Conservation (phyloP, 2,329 filamentous ascomycete species). For the Talaromyces marneffei region DNA sequence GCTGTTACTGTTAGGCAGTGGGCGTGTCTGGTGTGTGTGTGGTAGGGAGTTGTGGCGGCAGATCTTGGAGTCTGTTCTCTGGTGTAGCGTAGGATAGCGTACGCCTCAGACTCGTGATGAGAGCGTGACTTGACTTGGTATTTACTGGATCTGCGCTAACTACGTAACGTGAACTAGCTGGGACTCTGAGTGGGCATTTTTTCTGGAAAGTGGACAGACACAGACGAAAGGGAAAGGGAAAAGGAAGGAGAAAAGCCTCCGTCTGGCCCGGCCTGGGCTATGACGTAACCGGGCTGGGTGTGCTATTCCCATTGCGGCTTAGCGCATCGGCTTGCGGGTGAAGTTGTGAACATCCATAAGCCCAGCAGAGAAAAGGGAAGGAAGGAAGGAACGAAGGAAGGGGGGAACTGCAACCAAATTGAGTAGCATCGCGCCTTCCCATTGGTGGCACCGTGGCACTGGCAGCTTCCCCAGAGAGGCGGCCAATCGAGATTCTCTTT, state of each 20-base stretch:
- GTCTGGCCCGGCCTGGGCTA: constrained; percentile 5
- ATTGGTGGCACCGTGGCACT: not conserved
- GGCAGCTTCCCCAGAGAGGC: not conserved
- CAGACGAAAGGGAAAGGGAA: not conserved
- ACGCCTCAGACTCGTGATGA: not conserved
- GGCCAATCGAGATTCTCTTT: not conserved
- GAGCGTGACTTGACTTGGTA: not conserved
- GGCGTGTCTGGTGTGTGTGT: not conserved
- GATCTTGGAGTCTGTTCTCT: not conserved
- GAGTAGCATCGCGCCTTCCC: not conserved
- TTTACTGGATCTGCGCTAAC: not conserved
- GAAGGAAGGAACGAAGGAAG: not conserved
- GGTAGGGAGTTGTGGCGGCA: constrained; percentile 5
- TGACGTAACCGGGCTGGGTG: constrained; percentile 10
- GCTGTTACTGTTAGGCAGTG: not conserved
- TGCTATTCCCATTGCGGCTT: not conserved
- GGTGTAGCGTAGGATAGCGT: not conserved
- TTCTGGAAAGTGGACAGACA: constrained; percentile 3
- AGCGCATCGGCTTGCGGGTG: constrained; percentile 1
- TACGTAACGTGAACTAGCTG: not conserved
- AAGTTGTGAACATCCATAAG: not conserved
- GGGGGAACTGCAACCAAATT: not conserved
- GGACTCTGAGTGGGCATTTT: not conserved
- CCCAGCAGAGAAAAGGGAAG: not conserved
- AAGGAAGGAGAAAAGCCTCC: not conserved